Percentiles rank a stretch among this genome's conserved stretches.
Evolutionary conservation across 208 protist genomes (phyloP).

Genomic region (Leishmania turanica): DNA sequence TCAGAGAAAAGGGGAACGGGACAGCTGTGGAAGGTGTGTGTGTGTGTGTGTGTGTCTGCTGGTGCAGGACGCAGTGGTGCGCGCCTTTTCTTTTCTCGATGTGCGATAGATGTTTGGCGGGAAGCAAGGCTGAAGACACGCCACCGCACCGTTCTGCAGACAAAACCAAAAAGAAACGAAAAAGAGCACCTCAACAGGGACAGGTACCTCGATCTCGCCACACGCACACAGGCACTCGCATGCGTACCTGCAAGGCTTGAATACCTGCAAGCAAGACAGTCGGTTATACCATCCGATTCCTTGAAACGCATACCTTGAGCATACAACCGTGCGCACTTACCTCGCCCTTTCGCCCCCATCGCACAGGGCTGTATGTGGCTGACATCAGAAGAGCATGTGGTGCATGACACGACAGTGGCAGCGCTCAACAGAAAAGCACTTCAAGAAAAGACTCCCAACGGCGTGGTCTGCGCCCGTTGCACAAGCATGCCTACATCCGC

Average conservation of each 20-base stretch:
- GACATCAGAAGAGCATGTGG: neutral
- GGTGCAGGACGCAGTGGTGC: neutral
- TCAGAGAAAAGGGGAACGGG: neutral
- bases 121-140: neutral
- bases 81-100: neutral
- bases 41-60: neutral
- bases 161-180: neutral
- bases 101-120: neutral
- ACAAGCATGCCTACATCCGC: neutral
- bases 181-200: constrained; percentile 1
- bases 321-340: neutral
- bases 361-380: neutral
- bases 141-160: neutral
- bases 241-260: neutral
- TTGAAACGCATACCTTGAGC: neutral
- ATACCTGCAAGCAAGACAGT: neutral
- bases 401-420: neutral
- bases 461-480: no score
- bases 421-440: neutral
- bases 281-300: neutral
- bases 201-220: neutral
- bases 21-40: neutral
- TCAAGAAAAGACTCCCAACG: constrained; percentile 2
- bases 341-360: no score
- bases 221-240: neutral